Conservation (phyloP, 164 flowering plant genomes). For the Nelumbo lutea region DNA sequence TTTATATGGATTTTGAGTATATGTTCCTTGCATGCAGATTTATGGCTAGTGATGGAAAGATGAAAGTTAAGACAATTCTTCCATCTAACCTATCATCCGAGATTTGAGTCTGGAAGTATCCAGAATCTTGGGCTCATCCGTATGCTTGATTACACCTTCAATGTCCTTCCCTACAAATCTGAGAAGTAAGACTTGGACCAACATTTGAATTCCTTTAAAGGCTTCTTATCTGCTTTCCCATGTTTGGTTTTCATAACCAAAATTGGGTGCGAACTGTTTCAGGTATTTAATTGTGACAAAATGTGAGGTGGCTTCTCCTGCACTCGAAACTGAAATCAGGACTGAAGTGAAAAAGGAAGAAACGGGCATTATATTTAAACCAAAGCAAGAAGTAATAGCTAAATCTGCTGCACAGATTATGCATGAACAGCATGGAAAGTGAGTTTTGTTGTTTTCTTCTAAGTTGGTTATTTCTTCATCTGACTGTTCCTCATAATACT, state of each 20-base stretch:
- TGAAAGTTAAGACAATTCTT: slow-evolving; percentile 59
- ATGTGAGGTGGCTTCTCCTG: slow-evolving; percentile 76
- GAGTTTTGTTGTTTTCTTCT: slow-evolving; percentile 19
- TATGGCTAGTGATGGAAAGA: slow-evolving; percentile 70
- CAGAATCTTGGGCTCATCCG: slow-evolving; percentile 80
- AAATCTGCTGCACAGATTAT: slow-evolving; percentile 91
- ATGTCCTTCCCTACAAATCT: slow-evolving; percentile 64
- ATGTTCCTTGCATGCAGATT: slow-evolving; percentile 35
- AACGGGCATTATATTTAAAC: slow-evolving; percentile 28
- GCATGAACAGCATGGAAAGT: slow-evolving; percentile 75
- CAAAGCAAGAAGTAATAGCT: slow-evolving; percentile 66
- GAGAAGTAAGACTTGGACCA: slow-evolving; percentile 50
- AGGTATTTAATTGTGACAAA: slow-evolving; percentile 37
- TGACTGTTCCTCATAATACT: not conserved
- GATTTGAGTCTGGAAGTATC: slow-evolving; percentile 66
- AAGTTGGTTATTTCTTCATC: not conserved
- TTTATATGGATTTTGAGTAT: not conserved
- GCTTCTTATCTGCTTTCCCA: not conserved
- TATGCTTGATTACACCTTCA: slow-evolving; percentile 65
- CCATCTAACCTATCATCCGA: slow-evolving; percentile 55
- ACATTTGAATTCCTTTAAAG: not conserved
- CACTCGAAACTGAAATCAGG: slow-evolving; percentile 64
- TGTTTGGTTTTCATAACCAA: not conserved
- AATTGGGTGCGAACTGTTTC: slow-evolving; percentile 6
- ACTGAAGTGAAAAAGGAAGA: slow-evolving; percentile 26